Base-by-base conservation (phyloP, 208 protist species). In the Leishmania turanica region DNA sequence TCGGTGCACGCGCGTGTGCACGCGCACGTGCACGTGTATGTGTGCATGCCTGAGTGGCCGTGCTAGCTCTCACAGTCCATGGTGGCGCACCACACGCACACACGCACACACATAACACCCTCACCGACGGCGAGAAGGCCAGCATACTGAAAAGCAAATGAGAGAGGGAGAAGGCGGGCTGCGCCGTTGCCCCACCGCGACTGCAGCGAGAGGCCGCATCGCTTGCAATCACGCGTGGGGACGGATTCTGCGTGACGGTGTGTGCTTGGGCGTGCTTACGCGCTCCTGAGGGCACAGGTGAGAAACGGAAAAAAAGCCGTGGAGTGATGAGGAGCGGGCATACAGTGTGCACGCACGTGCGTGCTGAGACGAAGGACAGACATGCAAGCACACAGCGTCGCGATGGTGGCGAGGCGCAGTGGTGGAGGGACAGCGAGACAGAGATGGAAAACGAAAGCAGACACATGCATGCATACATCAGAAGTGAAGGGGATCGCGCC, bases 21-120 rank as follows among this genome's bases (percentile, higher is more conserved):
- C 37, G 54, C 45, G 40, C 42, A 47, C 68, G 21, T 31, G 53
- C 72, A 47, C 17, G 56, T 58, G 72, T 54, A 54, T 78, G 31
- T 76, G 65, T 78, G 42, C 66, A 64, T 51, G 64, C 47, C 19
- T 72, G 54, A 64, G 34, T 74, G 82, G 75, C 49, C 71, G 78
- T 68, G 71, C 64, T 17, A 78, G 21, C 19, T 62, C 51, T 54
- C 51, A 9, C 51, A 53, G 49, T 37, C 47, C 2, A 27, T 71
- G 66, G 15, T 71, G 66, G 66, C 5, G 40, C 37, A n/a, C 17
- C 21, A 13, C 71, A 60, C 1, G 45, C 27, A 5, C 4, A 0
- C 70, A 74, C 21, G n/a, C 65, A 69, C 27, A 8, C 53, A n/a
- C 24, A n/a, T 3, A 62, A 31, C 56, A 6, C 68, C 7, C 37